These are phyloP conservation scores for Ramalina intermedia DNA, from an alignment of 495 filamentous ascomycete species.

Conservation along the genomic window DNA sequence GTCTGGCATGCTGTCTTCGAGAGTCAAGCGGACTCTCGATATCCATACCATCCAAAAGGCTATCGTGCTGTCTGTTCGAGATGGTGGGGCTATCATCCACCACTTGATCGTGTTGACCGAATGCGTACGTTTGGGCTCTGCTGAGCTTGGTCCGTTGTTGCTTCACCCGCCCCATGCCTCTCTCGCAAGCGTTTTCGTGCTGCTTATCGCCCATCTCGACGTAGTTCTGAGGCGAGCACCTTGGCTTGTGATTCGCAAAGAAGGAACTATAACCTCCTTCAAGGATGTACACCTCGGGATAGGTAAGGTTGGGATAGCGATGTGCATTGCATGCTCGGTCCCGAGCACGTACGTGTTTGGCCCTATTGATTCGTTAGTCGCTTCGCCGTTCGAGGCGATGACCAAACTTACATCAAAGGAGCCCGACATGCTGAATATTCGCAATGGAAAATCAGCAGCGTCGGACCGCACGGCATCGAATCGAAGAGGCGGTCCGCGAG, in stretches of 20 bases:
- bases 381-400: background rate
- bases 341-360: constrained; percentile 68
- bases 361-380: constrained; percentile 27
- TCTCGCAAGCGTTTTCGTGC: constrained; percentile 82
- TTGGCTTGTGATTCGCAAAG: constrained; percentile 57
- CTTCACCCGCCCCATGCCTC: constrained; percentile 76
- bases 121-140: constrained; percentile 88
- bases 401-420: constrained; percentile 59
- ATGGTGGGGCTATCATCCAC: constrained; percentile 74
- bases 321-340: constrained; percentile 75
- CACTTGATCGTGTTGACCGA: constrained; percentile 48
- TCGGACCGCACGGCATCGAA: constrained; percentile 39
- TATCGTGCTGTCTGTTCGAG: constrained; percentile 33
- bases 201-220: constrained; percentile 87
- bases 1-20: constrained; percentile 43
- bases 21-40: constrained; percentile 39
- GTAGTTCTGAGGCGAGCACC: constrained; percentile 88
- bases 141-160: constrained; percentile 64
- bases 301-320: constrained; percentile 72
- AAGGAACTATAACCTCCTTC: constrained; percentile 94
- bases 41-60: constrained; percentile 25
- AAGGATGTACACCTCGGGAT: constrained; percentile 92
- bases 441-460: constrained; percentile 86
- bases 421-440: constrained; percentile 96
- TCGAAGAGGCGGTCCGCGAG: constrained; percentile 67